phyloP scores from a whole-genome alignment of 257 asterid genomes.

The Nemophila menziesii region DNA sequence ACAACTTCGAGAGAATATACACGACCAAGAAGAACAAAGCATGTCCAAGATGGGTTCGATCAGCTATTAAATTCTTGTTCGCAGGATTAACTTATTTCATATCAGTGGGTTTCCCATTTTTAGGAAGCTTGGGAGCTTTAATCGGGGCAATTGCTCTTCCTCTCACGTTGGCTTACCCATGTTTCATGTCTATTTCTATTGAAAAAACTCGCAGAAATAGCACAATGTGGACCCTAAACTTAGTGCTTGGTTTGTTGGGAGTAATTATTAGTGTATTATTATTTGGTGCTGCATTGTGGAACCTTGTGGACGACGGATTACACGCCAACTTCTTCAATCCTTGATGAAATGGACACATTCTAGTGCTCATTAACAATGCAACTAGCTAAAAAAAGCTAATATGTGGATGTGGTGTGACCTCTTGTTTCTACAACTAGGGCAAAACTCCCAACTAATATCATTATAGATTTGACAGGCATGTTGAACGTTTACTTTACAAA shows the following conservation, averaged over 20 bases:
- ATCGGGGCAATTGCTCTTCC: slow-evolving; percentile 48
- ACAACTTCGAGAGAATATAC: slow-evolving; percentile 49
- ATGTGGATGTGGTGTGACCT: too few species aligned
- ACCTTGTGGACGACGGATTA: slow-evolving; percentile 35
- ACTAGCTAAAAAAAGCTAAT: neutral
- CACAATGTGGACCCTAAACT: slow-evolving; percentile 36
- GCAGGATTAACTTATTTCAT: slow-evolving; percentile 47
- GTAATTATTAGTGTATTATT: slow-evolving; percentile 17
- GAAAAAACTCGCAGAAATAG: slow-evolving; percentile 28
- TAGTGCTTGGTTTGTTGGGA: slow-evolving; percentile 39
- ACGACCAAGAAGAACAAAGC: slow-evolving; percentile 27
- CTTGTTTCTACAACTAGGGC: too few species aligned
- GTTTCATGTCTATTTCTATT: slow-evolving; percentile 60
- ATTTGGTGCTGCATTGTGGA: slow-evolving; percentile 36
- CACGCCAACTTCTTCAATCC: slow-evolving; percentile 69
- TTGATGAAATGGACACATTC: neutral
- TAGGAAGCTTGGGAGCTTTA: slow-evolving; percentile 36
- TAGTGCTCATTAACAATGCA: neutral
- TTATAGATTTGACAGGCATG: too few species aligned
- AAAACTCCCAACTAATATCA: too few species aligned
- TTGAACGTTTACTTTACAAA: too few species aligned
- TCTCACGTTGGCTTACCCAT: slow-evolving; percentile 48
- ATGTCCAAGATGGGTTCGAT: slow-evolving; percentile 47
- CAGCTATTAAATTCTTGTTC: slow-evolving; percentile 28
- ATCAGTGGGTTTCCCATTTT: slow-evolving; percentile 51